Conservation (phyloP, 179 eudicot species). For the Beta corolliflora region DNA sequence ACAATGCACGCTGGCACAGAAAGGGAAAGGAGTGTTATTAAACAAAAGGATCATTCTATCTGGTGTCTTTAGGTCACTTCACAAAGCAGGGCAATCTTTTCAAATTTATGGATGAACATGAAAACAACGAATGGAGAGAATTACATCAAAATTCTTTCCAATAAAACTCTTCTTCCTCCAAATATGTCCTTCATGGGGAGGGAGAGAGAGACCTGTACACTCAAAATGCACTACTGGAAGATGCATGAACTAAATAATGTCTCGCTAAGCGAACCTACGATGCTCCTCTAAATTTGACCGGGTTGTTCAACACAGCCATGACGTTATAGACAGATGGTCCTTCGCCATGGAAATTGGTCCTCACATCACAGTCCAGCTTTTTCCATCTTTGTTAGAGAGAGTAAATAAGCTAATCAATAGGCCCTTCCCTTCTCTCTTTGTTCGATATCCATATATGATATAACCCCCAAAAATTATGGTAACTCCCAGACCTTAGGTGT, state of each 20-base stretch:
- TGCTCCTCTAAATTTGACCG: not conserved
- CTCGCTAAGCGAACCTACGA: not conserved
- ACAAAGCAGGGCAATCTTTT: not conserved
- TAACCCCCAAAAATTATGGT: not conserved
- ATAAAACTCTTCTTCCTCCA: too few relatives aligned
- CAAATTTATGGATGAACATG: not conserved
- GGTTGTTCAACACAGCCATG: not conserved
- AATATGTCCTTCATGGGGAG: too few relatives aligned
- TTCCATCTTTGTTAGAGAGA: not conserved
- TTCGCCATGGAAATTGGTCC: not conserved
- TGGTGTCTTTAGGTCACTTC: not conserved
- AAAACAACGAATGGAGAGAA: too few relatives aligned
- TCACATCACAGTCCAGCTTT: not conserved
- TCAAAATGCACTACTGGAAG: not conserved
- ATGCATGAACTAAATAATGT: not conserved
- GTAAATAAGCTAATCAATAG: not conserved
- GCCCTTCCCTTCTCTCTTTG: not conserved
- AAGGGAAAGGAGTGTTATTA: not conserved
- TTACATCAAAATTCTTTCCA: not conserved
- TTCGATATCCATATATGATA: not conserved
- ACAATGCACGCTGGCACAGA: constrained; percentile 61
- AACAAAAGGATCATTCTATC: not conserved
- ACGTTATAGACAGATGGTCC: not conserved
- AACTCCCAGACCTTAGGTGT: too few relatives aligned
- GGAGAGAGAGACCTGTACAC: too few relatives aligned